These are phyloP conservation scores for Echeveria elegans DNA, from an alignment of 164 flowering plant species.

Conservation along the genomic window DNA sequence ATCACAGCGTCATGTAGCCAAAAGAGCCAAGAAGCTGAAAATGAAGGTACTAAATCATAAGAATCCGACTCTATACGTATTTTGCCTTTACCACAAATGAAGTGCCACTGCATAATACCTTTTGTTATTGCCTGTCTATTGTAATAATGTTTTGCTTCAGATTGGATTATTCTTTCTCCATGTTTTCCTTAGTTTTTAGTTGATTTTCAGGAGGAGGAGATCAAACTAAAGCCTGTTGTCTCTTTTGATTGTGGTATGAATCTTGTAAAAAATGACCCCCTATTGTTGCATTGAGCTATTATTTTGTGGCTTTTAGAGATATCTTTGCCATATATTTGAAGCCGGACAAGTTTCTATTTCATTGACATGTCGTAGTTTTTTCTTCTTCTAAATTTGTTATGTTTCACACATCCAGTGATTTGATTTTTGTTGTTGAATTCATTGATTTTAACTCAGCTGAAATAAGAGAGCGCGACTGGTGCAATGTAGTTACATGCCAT, in stretches of 20 bases:
- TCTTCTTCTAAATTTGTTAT: too few relatives aligned
- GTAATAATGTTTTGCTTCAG: neutral
- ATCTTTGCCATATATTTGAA: neutral
- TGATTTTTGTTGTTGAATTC: neutral
- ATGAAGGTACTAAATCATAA: conserved; percentile 53
- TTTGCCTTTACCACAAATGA: neutral
- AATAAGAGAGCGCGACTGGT: conserved; percentile 99
- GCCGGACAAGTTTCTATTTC: neutral
- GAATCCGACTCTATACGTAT: neutral
- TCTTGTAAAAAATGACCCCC: neutral
- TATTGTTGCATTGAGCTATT: neutral
- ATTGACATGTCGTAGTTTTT: neutral
- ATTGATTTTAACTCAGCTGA: conserved; percentile 49
- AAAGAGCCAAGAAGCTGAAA: conserved; percentile 77
- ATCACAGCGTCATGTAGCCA: conserved; percentile 86
- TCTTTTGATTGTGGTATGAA: conserved; percentile 84
- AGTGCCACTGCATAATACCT: neutral
- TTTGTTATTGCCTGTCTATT: neutral
- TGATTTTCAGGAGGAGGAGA: conserved; percentile 62
- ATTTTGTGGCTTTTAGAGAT: neutral
- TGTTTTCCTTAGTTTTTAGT: neutral
- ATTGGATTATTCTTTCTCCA: neutral
- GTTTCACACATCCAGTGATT: neutral
- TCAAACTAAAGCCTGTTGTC: conserved; percentile 87
- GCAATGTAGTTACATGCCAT: conserved; percentile 99